phyloP scores from a whole-genome alignment of 2,329 filamentous ascomycete species.

The Apiospora rasikravindrae region DNA sequence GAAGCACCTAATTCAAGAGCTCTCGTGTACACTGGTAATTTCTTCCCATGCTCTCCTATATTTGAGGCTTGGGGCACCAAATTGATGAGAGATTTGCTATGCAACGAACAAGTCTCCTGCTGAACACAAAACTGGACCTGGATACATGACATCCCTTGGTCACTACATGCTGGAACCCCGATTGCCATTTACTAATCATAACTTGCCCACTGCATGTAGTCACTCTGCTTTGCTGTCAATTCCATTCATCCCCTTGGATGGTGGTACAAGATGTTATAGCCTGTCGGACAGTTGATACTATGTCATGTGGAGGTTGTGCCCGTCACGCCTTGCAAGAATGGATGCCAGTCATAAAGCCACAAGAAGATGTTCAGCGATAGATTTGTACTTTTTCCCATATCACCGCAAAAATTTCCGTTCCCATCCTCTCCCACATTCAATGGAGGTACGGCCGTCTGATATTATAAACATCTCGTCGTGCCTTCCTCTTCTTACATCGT shows the following conservation, averaged over 20 bases:
- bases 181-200: not conserved
- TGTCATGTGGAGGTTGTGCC: not conserved
- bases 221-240: not conserved
- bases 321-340: not conserved
- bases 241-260: not conserved
- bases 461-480: not conserved
- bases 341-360: not conserved
- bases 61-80: not conserved
- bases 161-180: not conserved
- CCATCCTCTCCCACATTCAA: not conserved
- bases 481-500: not conserved
- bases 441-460: not conserved
- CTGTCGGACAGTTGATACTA: not conserved
- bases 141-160: not conserved
- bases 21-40: not conserved
- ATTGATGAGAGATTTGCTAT: not conserved
- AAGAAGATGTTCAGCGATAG: not conserved
- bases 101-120: not conserved
- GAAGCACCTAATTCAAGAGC: not conserved
- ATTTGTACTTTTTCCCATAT: not conserved
- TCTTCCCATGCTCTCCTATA: not conserved
- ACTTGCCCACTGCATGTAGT: not conserved
- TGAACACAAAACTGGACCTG: not conserved
- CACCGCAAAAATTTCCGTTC: too few species aligned
- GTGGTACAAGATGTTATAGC: not conserved